Base-by-base conservation (phyloP, 31 red algal genomes). In the Odonthalia washingtoniensis region DNA sequence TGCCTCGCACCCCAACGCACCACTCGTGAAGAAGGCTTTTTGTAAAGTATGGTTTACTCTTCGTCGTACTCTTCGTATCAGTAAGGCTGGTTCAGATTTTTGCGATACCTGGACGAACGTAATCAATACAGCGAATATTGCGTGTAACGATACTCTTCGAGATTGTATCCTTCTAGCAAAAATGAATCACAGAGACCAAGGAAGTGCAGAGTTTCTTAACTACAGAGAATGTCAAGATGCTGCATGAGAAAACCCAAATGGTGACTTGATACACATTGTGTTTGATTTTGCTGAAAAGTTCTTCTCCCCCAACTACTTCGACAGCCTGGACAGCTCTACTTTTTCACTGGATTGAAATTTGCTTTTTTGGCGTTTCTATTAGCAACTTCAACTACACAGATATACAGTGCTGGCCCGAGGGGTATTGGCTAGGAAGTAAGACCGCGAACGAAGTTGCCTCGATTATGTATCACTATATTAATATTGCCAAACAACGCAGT, bases 31-130 rank as follows among this genome's bases (percentile, higher is more conserved):
- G 18, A 28, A 41, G 26, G 41, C 17, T 24, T 65, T 77, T 16
- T n/a, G 38, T 3, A 60, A 62, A 5, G 43, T 77, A 24, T 77
- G 72, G 46, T 38, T 6, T n/a, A 41, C 34, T 9, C 43, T 65
- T 3, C 24, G 5, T 21, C 70, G 62, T 35, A 77, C 72, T 2
- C 18, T 75, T 35, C 21, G 72, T 24, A 53, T 77, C 2, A 39
- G 14, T 77, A 24, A n/a, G n/a, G n/a, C n/a, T n/a, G n/a, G n/a
- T n/a, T n/a, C n/a, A n/a, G n/a, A n/a, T n/a, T n/a, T n/a, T 64
- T 77, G 84, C 63, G 1, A 77, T 65, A 30, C 77, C 43, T 41
- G 84, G 77, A 36, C 26, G 18, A 42, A 65, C 70, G n/a, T 77
- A 40, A 41, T 30, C n/a, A 17, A 32, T 77, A 30, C 3, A 0